These are phyloP conservation scores for Mucor saturninus DNA, from an alignment of 371 early-diverging fungal species.

Conservation along the genomic window DNA sequence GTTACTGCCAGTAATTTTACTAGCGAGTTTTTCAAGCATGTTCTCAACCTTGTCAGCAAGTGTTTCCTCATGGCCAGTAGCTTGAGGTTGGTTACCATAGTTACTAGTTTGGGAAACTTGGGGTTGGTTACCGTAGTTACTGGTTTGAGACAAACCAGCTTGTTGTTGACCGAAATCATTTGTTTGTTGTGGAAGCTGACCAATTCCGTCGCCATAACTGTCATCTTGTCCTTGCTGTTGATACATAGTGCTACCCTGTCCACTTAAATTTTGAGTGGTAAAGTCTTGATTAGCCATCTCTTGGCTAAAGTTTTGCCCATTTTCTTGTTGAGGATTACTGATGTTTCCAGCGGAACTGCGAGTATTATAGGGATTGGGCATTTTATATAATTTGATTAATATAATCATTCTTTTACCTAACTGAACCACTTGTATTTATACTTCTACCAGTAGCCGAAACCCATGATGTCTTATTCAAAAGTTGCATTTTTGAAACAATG, in stretches of 20 bases:
- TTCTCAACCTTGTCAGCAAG: conserved; percentile 25
- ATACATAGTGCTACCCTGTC: background rate
- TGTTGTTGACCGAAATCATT: background rate
- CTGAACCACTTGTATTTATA: background rate
- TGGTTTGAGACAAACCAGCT: conserved; percentile 1
- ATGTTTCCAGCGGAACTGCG: background rate
- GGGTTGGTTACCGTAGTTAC: background rate
- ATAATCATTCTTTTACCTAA: background rate
- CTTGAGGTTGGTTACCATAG: conserved; percentile 26
- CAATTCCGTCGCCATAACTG: background rate
- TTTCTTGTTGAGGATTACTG: background rate
- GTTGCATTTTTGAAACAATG: background rate
- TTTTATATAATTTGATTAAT: conserved; percentile 4
- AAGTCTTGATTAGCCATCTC: conserved; percentile 6
- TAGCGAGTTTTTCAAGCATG: conserved; percentile 18
- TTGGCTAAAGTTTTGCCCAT: background rate
- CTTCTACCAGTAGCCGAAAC: background rate
- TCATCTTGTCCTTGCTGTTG: conserved; percentile 4
- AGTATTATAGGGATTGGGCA: conserved; percentile 14
- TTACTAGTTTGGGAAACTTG: background rate
- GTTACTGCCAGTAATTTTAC: conserved; percentile 11
- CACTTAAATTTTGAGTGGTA: background rate
- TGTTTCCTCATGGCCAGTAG: conserved; percentile 6
- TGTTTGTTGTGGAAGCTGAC: background rate
- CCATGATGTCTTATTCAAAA: background rate